These are phyloP conservation scores for Phytophthora fragariaefolia DNA, from an alignment of 352 stramenopile genomes.

Conservation along the genomic window DNA sequence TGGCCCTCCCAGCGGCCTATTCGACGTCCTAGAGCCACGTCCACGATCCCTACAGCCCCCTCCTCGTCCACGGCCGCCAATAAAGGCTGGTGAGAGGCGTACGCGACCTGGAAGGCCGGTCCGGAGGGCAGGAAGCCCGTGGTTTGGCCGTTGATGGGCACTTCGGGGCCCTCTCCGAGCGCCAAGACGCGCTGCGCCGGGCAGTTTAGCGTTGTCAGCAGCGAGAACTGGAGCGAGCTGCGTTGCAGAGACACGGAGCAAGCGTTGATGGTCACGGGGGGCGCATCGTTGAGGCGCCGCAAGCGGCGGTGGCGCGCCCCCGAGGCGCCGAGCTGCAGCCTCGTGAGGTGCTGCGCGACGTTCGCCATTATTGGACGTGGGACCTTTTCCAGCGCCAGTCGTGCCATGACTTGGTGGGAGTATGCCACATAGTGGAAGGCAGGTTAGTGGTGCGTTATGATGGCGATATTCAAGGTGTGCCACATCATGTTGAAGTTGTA, in stretches of 20 bases:
- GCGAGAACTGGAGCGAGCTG: slow-evolving; percentile 21
- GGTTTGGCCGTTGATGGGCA: slow-evolving; percentile 18
- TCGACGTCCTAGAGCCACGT: slow-evolving; percentile 27
- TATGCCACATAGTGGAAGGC: not conserved
- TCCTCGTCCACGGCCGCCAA: slow-evolving; percentile 68
- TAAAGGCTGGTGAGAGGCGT: slow-evolving; percentile 38
- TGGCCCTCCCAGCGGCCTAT: slow-evolving; percentile 60
- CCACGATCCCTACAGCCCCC: slow-evolving; percentile 51
- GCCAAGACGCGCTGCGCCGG: slow-evolving; percentile 27
- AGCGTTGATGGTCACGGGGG: slow-evolving; percentile 16
- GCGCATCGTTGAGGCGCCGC: slow-evolving; percentile 13
- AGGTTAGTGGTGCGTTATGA: slow-evolving; percentile 10
- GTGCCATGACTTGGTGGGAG: slow-evolving; percentile 12
- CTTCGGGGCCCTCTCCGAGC: slow-evolving; percentile 15
- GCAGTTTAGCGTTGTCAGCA: slow-evolving; percentile 51
- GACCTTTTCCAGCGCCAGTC: slow-evolving; percentile 6
- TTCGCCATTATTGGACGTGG: slow-evolving; percentile 31
- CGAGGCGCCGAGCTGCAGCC: slow-evolving; percentile 45
- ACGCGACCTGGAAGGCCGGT: slow-evolving; percentile 65
- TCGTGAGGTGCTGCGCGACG: slow-evolving; percentile 40
- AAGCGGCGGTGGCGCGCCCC: slow-evolving; percentile 30
- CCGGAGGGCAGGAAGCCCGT: slow-evolving; percentile 17
- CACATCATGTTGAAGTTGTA: too few relatives aligned
- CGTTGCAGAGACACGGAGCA: slow-evolving; percentile 27
- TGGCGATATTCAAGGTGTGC: too few relatives aligned